Conservation (phyloP, 2,329 filamentous ascomycete genomes). For the Paraconiothyrium sp. region DNA sequence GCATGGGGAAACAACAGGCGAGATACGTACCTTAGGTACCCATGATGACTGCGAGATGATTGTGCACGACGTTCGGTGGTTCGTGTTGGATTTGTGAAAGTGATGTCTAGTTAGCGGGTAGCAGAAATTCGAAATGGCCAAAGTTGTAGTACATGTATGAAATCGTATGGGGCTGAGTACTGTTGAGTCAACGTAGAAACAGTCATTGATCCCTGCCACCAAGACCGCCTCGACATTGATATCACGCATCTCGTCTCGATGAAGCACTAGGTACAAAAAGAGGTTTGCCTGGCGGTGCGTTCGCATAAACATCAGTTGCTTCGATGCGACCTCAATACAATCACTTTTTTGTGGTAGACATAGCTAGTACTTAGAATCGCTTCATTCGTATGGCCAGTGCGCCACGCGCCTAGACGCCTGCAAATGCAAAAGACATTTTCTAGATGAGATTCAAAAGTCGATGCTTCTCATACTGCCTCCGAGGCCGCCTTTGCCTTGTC, state of each 20-base stretch:
- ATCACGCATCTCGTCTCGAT: neutral
- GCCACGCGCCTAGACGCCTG: constrained; percentile 13
- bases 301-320: neutral
- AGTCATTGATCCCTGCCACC: neutral
- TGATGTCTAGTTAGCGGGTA: neutral
- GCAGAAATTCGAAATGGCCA: neutral
- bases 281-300: neutral
- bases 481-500: constrained; percentile 65
- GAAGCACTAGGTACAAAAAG: neutral
- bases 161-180: neutral
- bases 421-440: constrained; percentile 6
- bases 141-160: neutral
- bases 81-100: neutral
- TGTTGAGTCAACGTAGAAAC: constrained; percentile 3
- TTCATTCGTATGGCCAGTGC: neutral
- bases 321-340: neutral
- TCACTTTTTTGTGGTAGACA: neutral
- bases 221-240: neutral
- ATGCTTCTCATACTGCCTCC: constrained; percentile 31
- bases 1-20: neutral
- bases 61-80: too few species aligned
- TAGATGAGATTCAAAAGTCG: constrained; percentile 25
- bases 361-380: neutral
- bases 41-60: neutral
- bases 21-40: neutral